Base-by-base conservation (phyloP, 345 rosid species). In the Ailanthus altissimus region DNA sequence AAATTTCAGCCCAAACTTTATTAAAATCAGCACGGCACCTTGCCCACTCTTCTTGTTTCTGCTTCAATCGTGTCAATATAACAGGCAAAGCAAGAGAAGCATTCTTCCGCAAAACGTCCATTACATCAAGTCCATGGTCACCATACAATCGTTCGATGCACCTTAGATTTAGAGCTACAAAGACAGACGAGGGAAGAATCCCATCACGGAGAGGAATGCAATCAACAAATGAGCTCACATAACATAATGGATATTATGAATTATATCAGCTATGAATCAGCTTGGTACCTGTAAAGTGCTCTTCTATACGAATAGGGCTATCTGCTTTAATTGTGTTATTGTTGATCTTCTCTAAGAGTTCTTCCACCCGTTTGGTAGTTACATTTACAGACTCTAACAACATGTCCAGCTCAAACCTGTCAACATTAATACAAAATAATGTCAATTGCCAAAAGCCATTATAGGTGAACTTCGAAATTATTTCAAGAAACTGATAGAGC, bases 321-420 rank as follows among this genome's bases (percentile, higher is more conserved):
- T 93, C 90, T 5, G 80, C 65, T 87, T 88, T 87, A 76, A 91
- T 83, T 25, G 86, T 86, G 72, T 91, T 90, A 73, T 82, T 86
- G 78, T 85, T 91, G 54, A 92, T 83, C 87, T 93, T 91, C 51
- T 88, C 95, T 67, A 91, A 83, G 66, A 96, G 78, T 82, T 93
- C 97, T 79, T 93, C 99, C 23, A 96, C 97, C 14, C 88, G 94
- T 84, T 89, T 91, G 47, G 89, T 86, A 28, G 99, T 89, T 40
- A 84, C 89, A 77, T 91, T 92, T 67, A 89, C 97, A 74, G 99
- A 93, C 82, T 96, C 99, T 84, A 96, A 81, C 83, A 96, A 50
- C 98, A 96, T 92, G 85, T 96, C 99, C 85, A 96, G 85, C 87
- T 96, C 99, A 78, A 93, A 93, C 97, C 99, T 96, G 89, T 81